These are phyloP conservation scores for Trypanosoma theileri DNA, from an alignment of 208 protist species.

Conservation along the genomic window DNA sequence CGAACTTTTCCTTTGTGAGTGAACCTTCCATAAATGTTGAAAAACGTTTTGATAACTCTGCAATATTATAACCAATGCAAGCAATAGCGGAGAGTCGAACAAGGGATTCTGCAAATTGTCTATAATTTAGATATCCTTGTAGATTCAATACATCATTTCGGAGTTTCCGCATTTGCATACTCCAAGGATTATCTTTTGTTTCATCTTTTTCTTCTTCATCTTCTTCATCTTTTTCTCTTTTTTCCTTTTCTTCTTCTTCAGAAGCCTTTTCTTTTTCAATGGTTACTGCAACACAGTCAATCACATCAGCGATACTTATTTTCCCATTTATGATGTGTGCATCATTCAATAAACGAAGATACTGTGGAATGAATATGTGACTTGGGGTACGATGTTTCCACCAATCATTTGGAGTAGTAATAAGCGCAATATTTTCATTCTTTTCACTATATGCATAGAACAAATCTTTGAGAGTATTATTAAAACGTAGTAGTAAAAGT, in stretches of 20 bases:
- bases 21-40: conserved; percentile 46
- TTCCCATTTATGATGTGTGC: conserved; percentile 46
- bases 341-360: conserved; percentile 68
- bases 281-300: conserved; percentile 47
- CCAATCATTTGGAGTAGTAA: conserved; percentile 67
- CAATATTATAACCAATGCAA: conserved; percentile 37
- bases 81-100: conserved; percentile 61
- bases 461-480: conserved; percentile 61
- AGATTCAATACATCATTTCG: conserved; percentile 30
- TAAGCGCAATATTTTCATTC: conserved; percentile 44
- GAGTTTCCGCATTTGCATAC: conserved; percentile 3
- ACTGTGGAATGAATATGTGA: conserved; percentile 59
- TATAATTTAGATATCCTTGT: conserved; percentile 66
- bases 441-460: conserved; percentile 50
- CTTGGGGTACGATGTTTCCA: conserved; percentile 72
- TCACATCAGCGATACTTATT: conserved; percentile 47
- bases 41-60: conserved; percentile 41
- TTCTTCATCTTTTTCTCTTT: too few species aligned
- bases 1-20: conserved; percentile 23
- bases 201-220: too few species aligned
- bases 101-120: conserved; percentile 80
- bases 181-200: conserved; percentile 13
- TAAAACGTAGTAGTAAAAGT: conserved; percentile 68
- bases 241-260: conserved; percentile 17
- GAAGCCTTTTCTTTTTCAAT: conserved; percentile 19